A percentile compares a stretch with the other conserved stretches of the same genome.
phyloP scores from a whole-genome alignment of 306 rosid species.

The Malus domestica region ASM211411v1 NC_041803.1:15128001-15128500 shows the following conservation, averaged over 20 bases:
- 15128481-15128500: slow-evolving; percentile 21
- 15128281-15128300: slow-evolving; percentile 23
- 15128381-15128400: slow-evolving; percentile 32
- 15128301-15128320: slow-evolving; percentile 22
- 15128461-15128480: slow-evolving; percentile 19
- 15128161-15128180: slow-evolving; percentile 28
- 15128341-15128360: slow-evolving; percentile 27
- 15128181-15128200: slow-evolving; percentile 30
- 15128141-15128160: not conserved
- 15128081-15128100: not conserved
- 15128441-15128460: slow-evolving; percentile 9
- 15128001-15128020: not conserved
- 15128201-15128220: slow-evolving; percentile 31
- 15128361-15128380: slow-evolving; percentile 22
- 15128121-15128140: not conserved
- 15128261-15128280: slow-evolving; percentile 31
- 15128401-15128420: slow-evolving; percentile 33
- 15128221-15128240: slow-evolving; percentile 25
- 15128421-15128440: slow-evolving; percentile 14
- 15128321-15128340: slow-evolving; percentile 29
- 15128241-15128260: slow-evolving; percentile 29
- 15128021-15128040: not conserved
- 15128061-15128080: not conserved
- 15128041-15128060: not conserved
- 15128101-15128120: not conserved